These are phyloP conservation scores for Laetiporus sulphureus DNA, from an alignment of 1,284 basidiomycete species.

Conservation along the genomic window DNA sequence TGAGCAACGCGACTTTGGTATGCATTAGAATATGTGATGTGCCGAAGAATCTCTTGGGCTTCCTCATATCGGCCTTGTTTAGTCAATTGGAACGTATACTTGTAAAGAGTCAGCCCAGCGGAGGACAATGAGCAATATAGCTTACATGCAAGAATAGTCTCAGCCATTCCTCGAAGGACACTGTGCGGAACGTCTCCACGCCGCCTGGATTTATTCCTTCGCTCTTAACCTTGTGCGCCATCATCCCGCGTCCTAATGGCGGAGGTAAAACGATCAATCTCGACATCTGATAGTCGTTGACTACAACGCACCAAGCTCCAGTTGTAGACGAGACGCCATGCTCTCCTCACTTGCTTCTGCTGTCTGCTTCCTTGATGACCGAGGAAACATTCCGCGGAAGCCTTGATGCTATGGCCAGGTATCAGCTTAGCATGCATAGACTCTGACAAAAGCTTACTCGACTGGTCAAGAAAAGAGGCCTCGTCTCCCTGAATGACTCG, in stretches of 20 bases:
- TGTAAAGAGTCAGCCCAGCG: too few species aligned
- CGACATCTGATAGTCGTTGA: background rate
- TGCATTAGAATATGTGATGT: conserved; percentile 72
- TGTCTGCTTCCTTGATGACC: conserved; percentile 34
- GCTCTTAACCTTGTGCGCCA: conserved; percentile 30
- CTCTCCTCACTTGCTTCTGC: conserved; percentile 64
- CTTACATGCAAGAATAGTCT: conserved; percentile 76
- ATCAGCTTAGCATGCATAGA: conserved; percentile 22
- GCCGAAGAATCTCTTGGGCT: conserved; percentile 76
- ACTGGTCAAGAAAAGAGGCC: conserved; percentile 74
- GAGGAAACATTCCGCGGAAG: conserved; percentile 65
- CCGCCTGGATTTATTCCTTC: conserved; percentile 27
- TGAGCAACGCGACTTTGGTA: conserved; percentile 65
- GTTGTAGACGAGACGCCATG: conserved; percentile 70
- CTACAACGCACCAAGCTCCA: conserved; percentile 53
- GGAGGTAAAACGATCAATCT: background rate
- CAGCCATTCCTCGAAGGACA: conserved; percentile 86
- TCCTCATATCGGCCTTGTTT: conserved; percentile 56
- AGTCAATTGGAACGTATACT: conserved; percentile 86
- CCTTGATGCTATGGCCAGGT: conserved; percentile 18
- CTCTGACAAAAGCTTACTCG: conserved; percentile 49
- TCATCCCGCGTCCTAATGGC: conserved; percentile 23
- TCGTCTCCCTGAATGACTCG: conserved; percentile 84
- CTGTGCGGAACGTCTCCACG: conserved; percentile 69
- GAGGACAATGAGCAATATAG: conserved; percentile 4